Evolutionary conservation across 1,284 basidiomycete genomes (phyloP).

Genomic region (Flammula alnicola): DNA sequence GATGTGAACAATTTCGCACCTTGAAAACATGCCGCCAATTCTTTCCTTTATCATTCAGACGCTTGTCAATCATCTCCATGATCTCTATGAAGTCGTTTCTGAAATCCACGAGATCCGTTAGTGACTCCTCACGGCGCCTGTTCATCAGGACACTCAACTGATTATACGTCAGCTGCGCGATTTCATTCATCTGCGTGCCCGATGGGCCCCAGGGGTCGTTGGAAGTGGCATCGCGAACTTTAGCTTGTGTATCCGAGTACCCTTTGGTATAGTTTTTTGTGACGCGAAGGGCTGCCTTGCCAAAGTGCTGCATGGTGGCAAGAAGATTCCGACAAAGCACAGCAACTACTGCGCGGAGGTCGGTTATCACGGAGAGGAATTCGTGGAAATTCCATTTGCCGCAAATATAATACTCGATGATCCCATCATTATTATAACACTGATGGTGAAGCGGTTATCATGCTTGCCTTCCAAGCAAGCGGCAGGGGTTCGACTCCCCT

Average conservation of each 20-base stretch:
- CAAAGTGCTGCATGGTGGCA: conserved; percentile 67
- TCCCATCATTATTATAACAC: too few species aligned
- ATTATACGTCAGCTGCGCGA: conserved; percentile 97
- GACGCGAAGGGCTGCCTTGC: conserved; percentile 81
- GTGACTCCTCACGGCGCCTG: background rate
- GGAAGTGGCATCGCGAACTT: conserved; percentile 98
- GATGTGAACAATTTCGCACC: conserved; percentile 44
- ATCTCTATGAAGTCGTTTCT: conserved; percentile 99
- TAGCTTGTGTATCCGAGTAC: conserved; percentile 93
- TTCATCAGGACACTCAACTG: conserved; percentile 58
- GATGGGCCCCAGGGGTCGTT: conserved; percentile 99
- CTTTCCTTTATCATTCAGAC: conserved; percentile 99
- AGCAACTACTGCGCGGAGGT: too few species aligned
- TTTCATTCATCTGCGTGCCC: conserved; percentile 99
- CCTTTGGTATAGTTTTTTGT: conserved; percentile 96
- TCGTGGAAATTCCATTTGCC: background rate
- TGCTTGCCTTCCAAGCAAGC: conserved; percentile 74
- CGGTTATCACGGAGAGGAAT: too few species aligned
- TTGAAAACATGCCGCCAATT: conserved; percentile 99
- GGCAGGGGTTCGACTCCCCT: conserved; percentile 26
- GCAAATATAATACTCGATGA: background rate
- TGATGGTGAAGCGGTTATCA: conserved; percentile 81
- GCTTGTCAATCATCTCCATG: conserved; percentile 99
- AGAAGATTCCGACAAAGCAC: too few species aligned
- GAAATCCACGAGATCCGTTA: conserved; percentile 10